phyloP scores from a whole-genome alignment of 371 early-diverging fungal genomes.

The Mortierella sp. region DNA sequence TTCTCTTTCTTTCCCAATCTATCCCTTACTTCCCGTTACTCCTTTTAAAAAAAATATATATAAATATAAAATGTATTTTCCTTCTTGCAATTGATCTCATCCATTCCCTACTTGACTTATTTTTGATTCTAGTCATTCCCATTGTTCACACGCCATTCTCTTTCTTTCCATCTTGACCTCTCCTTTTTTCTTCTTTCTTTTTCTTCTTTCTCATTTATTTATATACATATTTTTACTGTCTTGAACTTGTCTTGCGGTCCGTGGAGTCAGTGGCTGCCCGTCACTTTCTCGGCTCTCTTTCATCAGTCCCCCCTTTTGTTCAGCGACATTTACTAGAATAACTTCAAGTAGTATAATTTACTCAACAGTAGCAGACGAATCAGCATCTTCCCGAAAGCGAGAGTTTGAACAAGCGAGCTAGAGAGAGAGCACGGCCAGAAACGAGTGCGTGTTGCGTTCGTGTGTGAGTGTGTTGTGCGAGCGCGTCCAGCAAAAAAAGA shows the following conservation, averaged over 20 bases:
- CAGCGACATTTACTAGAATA: not conserved
- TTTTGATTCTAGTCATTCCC: not conserved
- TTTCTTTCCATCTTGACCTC: not conserved
- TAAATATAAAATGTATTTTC: not conserved
- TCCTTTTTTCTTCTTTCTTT: conserved; percentile 2
- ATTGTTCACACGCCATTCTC: conserved; percentile 4
- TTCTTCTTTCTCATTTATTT: not conserved
- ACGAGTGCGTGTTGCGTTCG: not conserved
- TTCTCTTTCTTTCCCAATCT: not conserved
- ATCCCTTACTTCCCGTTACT: not conserved
- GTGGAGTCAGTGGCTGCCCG: not conserved
- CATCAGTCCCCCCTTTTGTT: not conserved
- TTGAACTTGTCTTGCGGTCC: not conserved
- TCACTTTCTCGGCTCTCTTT: not conserved
- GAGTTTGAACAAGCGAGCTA: not conserved
- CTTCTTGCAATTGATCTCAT: not conserved
- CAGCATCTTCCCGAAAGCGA: not conserved
- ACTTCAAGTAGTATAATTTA: not conserved
- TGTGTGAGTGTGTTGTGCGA: not conserved
- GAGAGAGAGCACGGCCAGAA: not conserved
- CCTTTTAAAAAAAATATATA: not conserved
- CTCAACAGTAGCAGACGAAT: not conserved
- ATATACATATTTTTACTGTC: not conserved
- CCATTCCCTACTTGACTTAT: not conserved
- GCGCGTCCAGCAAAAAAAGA: not conserved